Conservation (phyloP, 2,329 filamentous ascomycete species). For the Colletotrichum lini region DNA sequence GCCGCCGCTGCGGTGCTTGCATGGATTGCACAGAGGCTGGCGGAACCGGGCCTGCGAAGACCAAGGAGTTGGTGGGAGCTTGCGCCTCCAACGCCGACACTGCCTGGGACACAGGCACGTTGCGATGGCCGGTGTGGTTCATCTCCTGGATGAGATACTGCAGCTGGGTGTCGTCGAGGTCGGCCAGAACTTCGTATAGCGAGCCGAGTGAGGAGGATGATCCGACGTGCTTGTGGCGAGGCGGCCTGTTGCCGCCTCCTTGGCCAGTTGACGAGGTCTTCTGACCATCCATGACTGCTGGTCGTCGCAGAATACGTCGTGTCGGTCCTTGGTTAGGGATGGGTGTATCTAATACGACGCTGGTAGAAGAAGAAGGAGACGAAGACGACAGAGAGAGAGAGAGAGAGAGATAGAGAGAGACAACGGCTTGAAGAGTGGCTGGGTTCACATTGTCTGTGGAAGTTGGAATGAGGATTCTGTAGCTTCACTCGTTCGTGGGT, state of each 20-base stretch:
- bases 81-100: constrained; percentile 34
- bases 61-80: not conserved
- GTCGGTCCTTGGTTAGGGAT: not conserved
- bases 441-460: not conserved
- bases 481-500: not conserved
- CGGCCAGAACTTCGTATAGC: constrained; percentile 38
- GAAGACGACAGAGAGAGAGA: too few species aligned
- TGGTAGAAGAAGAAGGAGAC: not conserved
- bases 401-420: not conserved
- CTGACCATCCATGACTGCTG: not conserved
- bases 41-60: not conserved
- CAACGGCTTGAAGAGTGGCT: not conserved
- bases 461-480: not conserved
- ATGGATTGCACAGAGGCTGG: not conserved
- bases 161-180: constrained; percentile 39
- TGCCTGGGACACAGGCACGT: constrained; percentile 37
- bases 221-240: constrained; percentile 20
- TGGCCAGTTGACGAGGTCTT: not conserved
- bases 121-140: constrained; percentile 39
- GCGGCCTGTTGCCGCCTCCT: not conserved
- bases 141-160: constrained; percentile 43
- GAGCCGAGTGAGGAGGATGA: constrained; percentile 31
- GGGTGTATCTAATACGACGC: not conserved
- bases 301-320: not conserved
- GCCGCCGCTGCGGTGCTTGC: constrained; percentile 16